Conservation (phyloP, 2,329 filamentous ascomycete species). For the Sphaceloma murrayae region DNA sequence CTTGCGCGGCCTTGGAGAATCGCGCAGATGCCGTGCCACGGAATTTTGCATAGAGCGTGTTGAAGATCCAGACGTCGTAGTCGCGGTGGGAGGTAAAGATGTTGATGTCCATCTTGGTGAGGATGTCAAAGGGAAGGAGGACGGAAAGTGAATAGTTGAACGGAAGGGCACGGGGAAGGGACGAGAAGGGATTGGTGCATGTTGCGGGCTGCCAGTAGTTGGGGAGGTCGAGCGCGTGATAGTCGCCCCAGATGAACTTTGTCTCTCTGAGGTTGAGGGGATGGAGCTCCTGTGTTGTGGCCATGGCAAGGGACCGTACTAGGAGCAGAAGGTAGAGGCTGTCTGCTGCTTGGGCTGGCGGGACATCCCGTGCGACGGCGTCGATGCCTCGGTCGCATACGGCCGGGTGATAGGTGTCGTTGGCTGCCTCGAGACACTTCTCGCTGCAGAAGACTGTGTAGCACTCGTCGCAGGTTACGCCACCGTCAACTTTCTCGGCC, state of each 20-base stretch:
- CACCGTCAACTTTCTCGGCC: slow-evolving; percentile 21
- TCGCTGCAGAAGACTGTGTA: slow-evolving; percentile 53
- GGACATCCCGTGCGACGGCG: slow-evolving; percentile 49
- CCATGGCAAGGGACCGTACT: slow-evolving; percentile 50
- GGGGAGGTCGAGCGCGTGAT: slow-evolving; percentile 32
- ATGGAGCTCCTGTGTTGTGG: slow-evolving; percentile 49
- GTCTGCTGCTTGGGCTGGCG: slow-evolving; percentile 49
- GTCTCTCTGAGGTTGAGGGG: slow-evolving; percentile 51
- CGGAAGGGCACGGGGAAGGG: slow-evolving; percentile 51
- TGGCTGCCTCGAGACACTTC: slow-evolving; percentile 47
- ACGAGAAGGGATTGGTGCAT: slow-evolving; percentile 18
- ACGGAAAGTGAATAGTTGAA: slow-evolving; percentile 73
- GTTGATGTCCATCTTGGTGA: slow-evolving; percentile 78
- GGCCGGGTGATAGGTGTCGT: slow-evolving; percentile 48
- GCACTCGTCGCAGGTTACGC: slow-evolving; percentile 42
- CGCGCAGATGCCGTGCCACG: slow-evolving; percentile 83
- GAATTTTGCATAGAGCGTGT: slow-evolving; percentile 88
- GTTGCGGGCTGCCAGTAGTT: slow-evolving; percentile 18
- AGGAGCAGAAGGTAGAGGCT: slow-evolving; percentile 52
- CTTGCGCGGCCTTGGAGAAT: slow-evolving; percentile 42
- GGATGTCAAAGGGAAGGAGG: slow-evolving; percentile 61
- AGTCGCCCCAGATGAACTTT: slow-evolving; percentile 59
- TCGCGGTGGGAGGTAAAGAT: slow-evolving; percentile 48
- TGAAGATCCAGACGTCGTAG: slow-evolving; percentile 74
- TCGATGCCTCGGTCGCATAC: slow-evolving; percentile 48